phyloP scores from a whole-genome alignment of 73 alveolate genomes.

The Paramecium primaurelia region DNA sequence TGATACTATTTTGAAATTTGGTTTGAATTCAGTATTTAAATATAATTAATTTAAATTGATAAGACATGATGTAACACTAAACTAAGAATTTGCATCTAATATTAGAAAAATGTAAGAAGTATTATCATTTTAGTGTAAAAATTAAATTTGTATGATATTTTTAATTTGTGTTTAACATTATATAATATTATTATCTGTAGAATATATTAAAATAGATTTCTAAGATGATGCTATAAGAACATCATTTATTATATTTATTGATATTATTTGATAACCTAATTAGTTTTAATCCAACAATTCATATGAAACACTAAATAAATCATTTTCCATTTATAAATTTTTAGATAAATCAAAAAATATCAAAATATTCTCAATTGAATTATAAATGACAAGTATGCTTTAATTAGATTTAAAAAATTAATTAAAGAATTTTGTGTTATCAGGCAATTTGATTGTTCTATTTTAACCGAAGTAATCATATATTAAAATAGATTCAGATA shows the following conservation, averaged over 20 bases:
- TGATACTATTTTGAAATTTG: neutral
- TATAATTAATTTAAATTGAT: too few relatives aligned
- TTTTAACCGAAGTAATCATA: neutral
- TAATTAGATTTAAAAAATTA: neutral
- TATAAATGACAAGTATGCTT: neutral
- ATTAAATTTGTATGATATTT: neutral
- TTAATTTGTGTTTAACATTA: neutral
- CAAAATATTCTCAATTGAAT: fast-evolving
- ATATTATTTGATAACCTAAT: too few relatives aligned
- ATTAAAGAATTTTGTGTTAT: neutral
- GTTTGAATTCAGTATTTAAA: neutral
- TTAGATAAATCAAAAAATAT: too few relatives aligned
- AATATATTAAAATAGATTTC: neutral
- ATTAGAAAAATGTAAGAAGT: neutral
- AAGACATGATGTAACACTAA: neutral
- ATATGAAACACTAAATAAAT: too few relatives aligned
- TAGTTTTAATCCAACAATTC: too few relatives aligned
- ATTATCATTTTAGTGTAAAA: neutral
- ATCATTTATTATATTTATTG: neutral
- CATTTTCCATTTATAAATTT: neutral
- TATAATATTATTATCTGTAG: neutral
- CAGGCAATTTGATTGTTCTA: neutral
- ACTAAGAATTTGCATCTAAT: neutral
- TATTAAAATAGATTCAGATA: neutral
- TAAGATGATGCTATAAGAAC: neutral